Conservation (phyloP, 2,329 filamentous ascomycete genomes). For the Apiospora aurea region DNA sequence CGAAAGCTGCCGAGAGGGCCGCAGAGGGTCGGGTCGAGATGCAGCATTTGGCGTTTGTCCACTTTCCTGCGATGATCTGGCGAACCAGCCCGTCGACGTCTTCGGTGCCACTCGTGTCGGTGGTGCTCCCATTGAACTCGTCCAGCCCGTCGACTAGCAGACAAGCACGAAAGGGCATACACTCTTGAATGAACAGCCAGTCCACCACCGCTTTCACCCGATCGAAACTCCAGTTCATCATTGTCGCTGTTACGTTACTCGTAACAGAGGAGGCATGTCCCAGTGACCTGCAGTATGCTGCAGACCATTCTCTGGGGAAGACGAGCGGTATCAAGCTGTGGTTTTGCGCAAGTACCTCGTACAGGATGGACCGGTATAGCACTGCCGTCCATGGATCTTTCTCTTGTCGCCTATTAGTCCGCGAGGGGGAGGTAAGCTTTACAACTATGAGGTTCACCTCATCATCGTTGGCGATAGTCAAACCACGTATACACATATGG, state of each 20-base stretch:
- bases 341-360: neutral
- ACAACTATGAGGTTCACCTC: neutral
- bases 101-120: neutral
- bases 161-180: neutral
- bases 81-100: neutral
- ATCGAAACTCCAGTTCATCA: neutral
- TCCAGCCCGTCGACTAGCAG: conserved; percentile 15
- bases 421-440: neutral
- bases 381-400: neutral
- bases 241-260: too few relatives aligned
- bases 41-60: neutral
- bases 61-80: neutral
- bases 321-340: neutral
- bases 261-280: neutral
- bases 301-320: conserved; percentile 16
- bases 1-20: neutral
- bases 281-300: neutral
- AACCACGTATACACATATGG: neutral
- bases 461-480: neutral
- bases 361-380: neutral
- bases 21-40: neutral
- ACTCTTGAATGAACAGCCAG: neutral
- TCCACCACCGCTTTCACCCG: neutral
- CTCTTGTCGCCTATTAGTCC: too few relatives aligned
- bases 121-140: neutral